Evolutionary conservation across 768 basidiomycete genomes (phyloP).

Genomic region (Trametes meyenii): DNA sequence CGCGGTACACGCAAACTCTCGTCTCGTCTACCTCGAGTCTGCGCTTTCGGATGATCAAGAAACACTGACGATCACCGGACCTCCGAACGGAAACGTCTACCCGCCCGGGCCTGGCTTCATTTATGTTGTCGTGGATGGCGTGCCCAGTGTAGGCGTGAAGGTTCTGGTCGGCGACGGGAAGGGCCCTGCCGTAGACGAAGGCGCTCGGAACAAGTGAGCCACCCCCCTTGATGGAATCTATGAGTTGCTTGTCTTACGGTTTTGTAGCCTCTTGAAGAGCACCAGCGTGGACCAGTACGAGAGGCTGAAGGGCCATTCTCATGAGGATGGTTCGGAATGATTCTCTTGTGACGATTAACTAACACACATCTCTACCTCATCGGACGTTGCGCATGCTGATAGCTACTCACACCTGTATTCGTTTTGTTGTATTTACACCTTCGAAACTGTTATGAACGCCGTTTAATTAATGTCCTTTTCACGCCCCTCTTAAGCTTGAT

Average conservation of each 20-base stretch:
- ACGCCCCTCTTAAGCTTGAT: too few relatives aligned
- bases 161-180: constrained; percentile 71
- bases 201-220: constrained; percentile 61
- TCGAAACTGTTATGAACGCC: too few relatives aligned
- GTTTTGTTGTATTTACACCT: too few relatives aligned
- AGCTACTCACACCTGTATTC: too few relatives aligned
- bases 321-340: constrained; percentile 15
- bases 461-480: too few relatives aligned
- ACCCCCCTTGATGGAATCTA: neutral
- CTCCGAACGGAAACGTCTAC: constrained; percentile 65
- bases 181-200: constrained; percentile 58
- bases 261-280: constrained; percentile 48
- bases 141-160: constrained; percentile 64
- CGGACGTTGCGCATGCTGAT: too few relatives aligned
- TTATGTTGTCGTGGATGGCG: constrained; percentile 63
- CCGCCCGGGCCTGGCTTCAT: constrained; percentile 85
- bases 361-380: neutral
- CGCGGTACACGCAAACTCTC: constrained; percentile 72
- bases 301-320: constrained; percentile 31
- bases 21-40: constrained; percentile 67
- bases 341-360: neutral
- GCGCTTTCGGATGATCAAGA: constrained; percentile 46
- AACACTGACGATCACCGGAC: constrained; percentile 60
- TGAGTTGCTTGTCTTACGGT: neutral
- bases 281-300: constrained; percentile 56